Conservation (phyloP, 108 stramenopile species). For the Cyclotella baltica region DNA sequence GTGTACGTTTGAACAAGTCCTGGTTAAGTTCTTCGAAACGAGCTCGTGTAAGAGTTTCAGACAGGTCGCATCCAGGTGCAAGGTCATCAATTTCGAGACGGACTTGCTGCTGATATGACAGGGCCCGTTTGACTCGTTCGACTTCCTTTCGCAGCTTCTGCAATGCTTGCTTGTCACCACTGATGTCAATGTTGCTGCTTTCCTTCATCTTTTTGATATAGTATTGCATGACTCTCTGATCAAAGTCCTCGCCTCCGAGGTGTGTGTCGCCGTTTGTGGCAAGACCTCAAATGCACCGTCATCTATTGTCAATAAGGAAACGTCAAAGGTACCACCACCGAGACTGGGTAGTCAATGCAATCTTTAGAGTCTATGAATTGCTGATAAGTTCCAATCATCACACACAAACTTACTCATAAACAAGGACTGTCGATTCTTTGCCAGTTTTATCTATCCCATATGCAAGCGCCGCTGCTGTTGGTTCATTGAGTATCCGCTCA, state of each 20-base stretch:
- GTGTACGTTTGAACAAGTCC: constrained; percentile 97
- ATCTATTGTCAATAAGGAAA: constrained; percentile 95
- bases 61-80: constrained; percentile 82
- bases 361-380: too few species aligned
- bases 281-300: constrained; percentile 93
- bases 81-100: constrained; percentile 88
- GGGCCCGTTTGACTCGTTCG: constrained; percentile 91
- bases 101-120: constrained; percentile 86
- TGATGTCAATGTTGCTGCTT: constrained; percentile 80
- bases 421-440: constrained; percentile 91
- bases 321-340: constrained; percentile 99
- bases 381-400: too few species aligned
- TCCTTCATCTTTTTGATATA: constrained; percentile 90
- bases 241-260: constrained; percentile 92
- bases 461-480: constrained; percentile 97
- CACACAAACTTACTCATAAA: too few species aligned
- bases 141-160: constrained; percentile 92
- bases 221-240: constrained; percentile 95
- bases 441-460: constrained; percentile 96
- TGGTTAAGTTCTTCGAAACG: constrained; percentile 97
- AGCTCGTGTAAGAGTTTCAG: constrained; percentile 92
- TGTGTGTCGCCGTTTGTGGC: constrained; percentile 93
- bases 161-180: constrained; percentile 80
- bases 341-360: too few species aligned
- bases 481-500: constrained; percentile 98